Percentiles rank a stretch among this genome's conserved stretches.
Evolutionary conservation across 805 yeast genomes (phyloP).

Genomic region (Saturnispora diversa): DNA sequence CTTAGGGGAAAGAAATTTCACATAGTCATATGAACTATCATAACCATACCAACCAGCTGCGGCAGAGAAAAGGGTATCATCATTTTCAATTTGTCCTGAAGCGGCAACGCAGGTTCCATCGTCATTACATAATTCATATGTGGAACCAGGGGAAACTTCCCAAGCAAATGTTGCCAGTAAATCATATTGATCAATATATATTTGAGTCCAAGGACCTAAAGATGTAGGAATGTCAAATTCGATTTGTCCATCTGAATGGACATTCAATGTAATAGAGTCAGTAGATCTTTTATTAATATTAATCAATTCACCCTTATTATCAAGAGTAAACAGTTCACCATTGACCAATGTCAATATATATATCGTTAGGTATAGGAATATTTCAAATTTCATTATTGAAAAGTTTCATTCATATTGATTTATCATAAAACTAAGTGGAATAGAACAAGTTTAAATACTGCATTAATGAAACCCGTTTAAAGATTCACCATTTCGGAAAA

Average conservation of each 20-base stretch:
- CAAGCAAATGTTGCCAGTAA: constrained; percentile 5
- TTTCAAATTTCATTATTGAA: not conserved
- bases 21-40: constrained; percentile 8
- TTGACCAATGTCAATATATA: not conserved
- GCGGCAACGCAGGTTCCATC: constrained; percentile 9
- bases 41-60: constrained; percentile 5
- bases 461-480: too few species aligned
- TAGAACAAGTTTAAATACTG: too few species aligned
- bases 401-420: constrained; percentile 3
- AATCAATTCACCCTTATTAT: not conserved
- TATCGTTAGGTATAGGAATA: not conserved
- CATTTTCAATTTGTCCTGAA: not conserved
- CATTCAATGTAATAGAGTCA: not conserved
- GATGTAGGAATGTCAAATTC: constrained; percentile 15
- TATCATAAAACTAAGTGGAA: not conserved
- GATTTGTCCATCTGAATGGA: constrained; percentile 6
- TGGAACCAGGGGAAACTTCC: constrained; percentile 7
- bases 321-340: constrained; percentile 2
- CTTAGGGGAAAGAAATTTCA: constrained; percentile 11
- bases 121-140: constrained; percentile 7
- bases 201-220: constrained; percentile 3
- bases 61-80: constrained; percentile 13
- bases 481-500: too few species aligned
- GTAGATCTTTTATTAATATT: not conserved
- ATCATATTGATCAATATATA: constrained; percentile 7